A percentile compares a stretch with the other conserved stretches of the same genome.
These are phyloP conservation scores for Lipomyces yamanashiensis DNA, from an alignment of 805 yeast species.

Conservation along the genomic window DNA sequence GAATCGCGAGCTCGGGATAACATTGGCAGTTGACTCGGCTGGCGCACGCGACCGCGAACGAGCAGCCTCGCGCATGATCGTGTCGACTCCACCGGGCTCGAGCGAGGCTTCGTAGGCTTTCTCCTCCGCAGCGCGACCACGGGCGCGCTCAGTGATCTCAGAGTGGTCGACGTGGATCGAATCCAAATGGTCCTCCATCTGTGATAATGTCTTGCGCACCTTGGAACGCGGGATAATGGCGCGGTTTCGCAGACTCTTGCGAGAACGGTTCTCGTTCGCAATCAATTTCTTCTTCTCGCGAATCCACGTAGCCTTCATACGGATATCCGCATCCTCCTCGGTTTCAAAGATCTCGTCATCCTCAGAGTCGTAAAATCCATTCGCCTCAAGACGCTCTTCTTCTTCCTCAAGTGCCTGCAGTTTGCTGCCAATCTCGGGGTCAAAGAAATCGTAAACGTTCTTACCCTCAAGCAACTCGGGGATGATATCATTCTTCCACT, in stretches of 20 bases:
- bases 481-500: slow-evolving; percentile 96
- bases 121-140: slow-evolving; percentile 40
- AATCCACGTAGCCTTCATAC: slow-evolving; percentile 91
- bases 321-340: slow-evolving; percentile 69
- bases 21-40: slow-evolving; percentile 37
- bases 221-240: slow-evolving; percentile 87
- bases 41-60: slow-evolving; percentile 42
- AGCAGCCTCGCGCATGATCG: slow-evolving; percentile 61
- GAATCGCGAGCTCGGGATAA: slow-evolving; percentile 47
- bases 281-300: slow-evolving; percentile 93
- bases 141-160: slow-evolving; percentile 60
- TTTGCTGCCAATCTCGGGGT: slow-evolving; percentile 91
- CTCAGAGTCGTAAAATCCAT: slow-evolving; percentile 95
- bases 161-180: slow-evolving; percentile 85
- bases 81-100: slow-evolving; percentile 72
- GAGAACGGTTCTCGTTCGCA: slow-evolving; percentile 84
- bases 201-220: slow-evolving; percentile 63
- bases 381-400: slow-evolving; percentile 89
- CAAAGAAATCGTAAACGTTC: slow-evolving; percentile 96
- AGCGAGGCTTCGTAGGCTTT: slow-evolving; percentile 43
- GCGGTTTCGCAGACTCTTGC: slow-evolving; percentile 83
- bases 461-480: slow-evolving; percentile 96
- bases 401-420: slow-evolving; percentile 95
- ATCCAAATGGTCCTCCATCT: slow-evolving; percentile 89
- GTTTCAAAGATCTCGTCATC: slow-evolving; percentile 60